A percentile compares a stretch with the other conserved stretches of the same genome.
These are phyloP conservation scores for Pseudonitzschia pungens DNA, from an alignment of 108 stramenopile genomes.

Conservation along the genomic window DNA sequence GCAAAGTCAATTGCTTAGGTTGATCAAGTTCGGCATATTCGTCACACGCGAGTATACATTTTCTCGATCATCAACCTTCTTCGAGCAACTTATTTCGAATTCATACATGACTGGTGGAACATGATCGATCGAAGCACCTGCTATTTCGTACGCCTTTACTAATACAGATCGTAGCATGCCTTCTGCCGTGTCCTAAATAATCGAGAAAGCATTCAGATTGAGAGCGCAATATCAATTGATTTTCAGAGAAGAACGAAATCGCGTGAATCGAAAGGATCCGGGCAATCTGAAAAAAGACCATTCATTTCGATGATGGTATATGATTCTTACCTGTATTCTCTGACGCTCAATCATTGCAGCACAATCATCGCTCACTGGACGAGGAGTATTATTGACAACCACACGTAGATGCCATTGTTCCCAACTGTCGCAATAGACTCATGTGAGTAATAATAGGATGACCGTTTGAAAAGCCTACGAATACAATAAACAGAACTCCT, in stretches of 20 bases:
- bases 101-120: slow-evolving; percentile 77
- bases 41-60: slow-evolving; percentile 78
- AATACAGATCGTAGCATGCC: slow-evolving; percentile 79
- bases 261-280: background rate
- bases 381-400: slow-evolving; percentile 85
- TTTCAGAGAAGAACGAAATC: background rate
- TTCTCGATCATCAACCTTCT: slow-evolving; percentile 79
- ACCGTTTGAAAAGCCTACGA: background rate
- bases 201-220: background rate
- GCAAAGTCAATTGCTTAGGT: slow-evolving; percentile 53
- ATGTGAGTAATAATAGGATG: background rate
- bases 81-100: slow-evolving; percentile 77
- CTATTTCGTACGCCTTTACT: slow-evolving; percentile 66
- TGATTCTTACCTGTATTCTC: slow-evolving; percentile 62
- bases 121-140: slow-evolving; percentile 71
- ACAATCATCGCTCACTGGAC: slow-evolving; percentile 76
- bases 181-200: slow-evolving; percentile 72
- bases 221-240: background rate
- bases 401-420: slow-evolving; percentile 86
- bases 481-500: background rate
- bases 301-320: background rate
- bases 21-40: slow-evolving; percentile 81
- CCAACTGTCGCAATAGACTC: slow-evolving; percentile 36
- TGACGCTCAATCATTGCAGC: slow-evolving; percentile 82
- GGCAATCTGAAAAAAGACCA: background rate